A percentile compares a stretch with the other conserved stretches of the same genome.
These are phyloP conservation scores for Cudoniella acicularis DNA, from an alignment of 495 filamentous ascomycete genomes.

Conservation along the genomic window DNA sequence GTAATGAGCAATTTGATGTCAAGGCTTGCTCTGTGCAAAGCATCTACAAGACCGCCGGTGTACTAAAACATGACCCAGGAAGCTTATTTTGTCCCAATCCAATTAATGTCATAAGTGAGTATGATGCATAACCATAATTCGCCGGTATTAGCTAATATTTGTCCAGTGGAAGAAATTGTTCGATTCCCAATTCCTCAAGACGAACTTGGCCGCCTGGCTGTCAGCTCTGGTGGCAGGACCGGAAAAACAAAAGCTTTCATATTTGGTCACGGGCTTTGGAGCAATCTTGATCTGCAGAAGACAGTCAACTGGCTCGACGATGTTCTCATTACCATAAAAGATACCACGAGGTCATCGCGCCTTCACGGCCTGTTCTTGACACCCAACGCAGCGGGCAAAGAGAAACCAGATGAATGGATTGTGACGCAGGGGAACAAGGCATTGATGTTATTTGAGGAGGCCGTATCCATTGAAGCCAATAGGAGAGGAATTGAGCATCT, in stretches of 20 bases:
- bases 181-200: conserved; percentile 41
- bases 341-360: conserved; percentile 14
- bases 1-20: conserved; percentile 51
- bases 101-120: conserved; percentile 40
- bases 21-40: conserved; percentile 50
- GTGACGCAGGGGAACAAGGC: conserved; percentile 50
- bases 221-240: conserved; percentile 33
- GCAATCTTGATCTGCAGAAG: conserved; percentile 43
- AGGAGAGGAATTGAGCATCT: conserved; percentile 44
- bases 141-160: background rate
- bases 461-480: conserved; percentile 33
- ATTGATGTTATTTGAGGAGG: conserved; percentile 44
- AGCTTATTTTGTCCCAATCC: conserved; percentile 39
- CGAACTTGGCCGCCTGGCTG: conserved; percentile 39
- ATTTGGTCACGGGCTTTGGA: conserved; percentile 51
- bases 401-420: conserved; percentile 50
- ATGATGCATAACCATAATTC: conserved; percentile 14
- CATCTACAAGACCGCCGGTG: conserved; percentile 48
- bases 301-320: conserved; percentile 41
- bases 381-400: conserved; percentile 48
- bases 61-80: conserved; percentile 41
- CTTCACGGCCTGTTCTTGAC: conserved; percentile 43
- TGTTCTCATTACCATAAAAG: conserved; percentile 36
- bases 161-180: conserved; percentile 46
- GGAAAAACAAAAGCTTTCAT: conserved; percentile 41